These are phyloP conservation scores for Colletotrichum sansevieriae DNA, from an alignment of 2,329 filamentous ascomycete genomes.

Conservation along the genomic window DNA sequence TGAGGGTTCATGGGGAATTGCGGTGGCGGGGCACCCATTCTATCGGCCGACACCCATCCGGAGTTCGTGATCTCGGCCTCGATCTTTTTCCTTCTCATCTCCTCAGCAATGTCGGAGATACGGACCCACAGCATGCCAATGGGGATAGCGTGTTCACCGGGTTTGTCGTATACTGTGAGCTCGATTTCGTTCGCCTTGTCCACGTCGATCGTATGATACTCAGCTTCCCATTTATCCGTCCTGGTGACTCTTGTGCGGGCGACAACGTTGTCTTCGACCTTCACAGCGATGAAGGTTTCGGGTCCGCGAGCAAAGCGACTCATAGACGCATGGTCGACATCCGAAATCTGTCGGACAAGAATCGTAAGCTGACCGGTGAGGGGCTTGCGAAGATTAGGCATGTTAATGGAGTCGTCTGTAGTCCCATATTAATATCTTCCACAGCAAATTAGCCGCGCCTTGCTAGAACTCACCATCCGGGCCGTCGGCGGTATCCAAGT, in stretches of 20 bases:
- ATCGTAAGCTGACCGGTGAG: constrained; percentile 91
- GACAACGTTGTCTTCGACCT: constrained; percentile 94
- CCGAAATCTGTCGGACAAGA: constrained; percentile 88
- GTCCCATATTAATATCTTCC: constrained; percentile 15
- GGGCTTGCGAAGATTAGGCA: constrained; percentile 95
- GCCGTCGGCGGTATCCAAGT: constrained; percentile 83
- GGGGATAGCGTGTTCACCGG: constrained; percentile 88
- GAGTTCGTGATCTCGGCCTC: constrained; percentile 95
- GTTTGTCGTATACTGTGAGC: constrained; percentile 96
- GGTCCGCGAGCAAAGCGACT: constrained; percentile 89
- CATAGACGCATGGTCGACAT: constrained; percentile 92
- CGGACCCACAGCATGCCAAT: constrained; percentile 97
- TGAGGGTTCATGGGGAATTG: constrained; percentile 71
- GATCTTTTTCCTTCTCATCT: constrained; percentile 97
- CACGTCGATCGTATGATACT: constrained; percentile 91
- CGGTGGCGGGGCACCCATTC: constrained; percentile 78
- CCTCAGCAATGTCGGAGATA: constrained; percentile 96
- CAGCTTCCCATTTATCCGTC: constrained; percentile 91
- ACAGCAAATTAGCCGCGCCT: constrained; percentile 7
- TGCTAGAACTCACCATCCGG: constrained; percentile 76
- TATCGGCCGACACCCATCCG: constrained; percentile 97
- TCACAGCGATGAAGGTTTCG: constrained; percentile 95
- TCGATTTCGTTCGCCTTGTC: constrained; percentile 99
- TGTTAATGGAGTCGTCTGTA: constrained; percentile 94
- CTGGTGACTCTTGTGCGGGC: constrained; percentile 88